Percentiles rank a stretch among this genome's conserved stretches.
phyloP scores from a whole-genome alignment of 2,329 filamentous ascomycete species.

The Penicillium sp. region DNA sequence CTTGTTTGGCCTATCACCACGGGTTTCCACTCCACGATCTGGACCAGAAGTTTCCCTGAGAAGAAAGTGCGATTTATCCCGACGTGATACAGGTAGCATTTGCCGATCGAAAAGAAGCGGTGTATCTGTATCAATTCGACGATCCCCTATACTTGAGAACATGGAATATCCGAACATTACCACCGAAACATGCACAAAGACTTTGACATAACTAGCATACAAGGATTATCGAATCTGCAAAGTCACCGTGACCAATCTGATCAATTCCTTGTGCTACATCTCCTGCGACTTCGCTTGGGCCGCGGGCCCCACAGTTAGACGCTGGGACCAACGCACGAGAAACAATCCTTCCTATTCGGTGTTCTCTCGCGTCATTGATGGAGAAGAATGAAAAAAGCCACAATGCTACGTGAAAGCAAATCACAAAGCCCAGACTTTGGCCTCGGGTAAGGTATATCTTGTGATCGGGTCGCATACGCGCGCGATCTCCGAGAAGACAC shows the following conservation, averaged over 20 bases:
- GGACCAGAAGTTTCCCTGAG: neutral
- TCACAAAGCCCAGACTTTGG: neutral
- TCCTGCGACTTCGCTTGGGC: neutral
- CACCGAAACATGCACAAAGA: neutral
- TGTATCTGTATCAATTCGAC: constrained; percentile 56
- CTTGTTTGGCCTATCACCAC: neutral
- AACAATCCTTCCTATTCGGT: neutral
- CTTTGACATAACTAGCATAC: neutral
- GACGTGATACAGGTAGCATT: constrained; percentile 44
- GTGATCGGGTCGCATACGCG: constrained; percentile 5
- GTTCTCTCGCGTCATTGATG: neutral
- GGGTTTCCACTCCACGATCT: neutral
- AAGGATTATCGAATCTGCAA: neutral
- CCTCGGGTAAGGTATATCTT: neutral
- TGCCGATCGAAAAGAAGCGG: constrained; percentile 34
- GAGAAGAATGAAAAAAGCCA: neutral
- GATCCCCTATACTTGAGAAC: constrained; percentile 52
- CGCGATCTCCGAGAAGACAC: neutral
- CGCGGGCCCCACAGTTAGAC: constrained; percentile 1
- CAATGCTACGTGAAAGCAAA: neutral
- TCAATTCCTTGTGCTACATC: constrained; percentile 12
- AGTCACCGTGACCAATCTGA: constrained; percentile 36
- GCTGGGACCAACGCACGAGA: neutral
- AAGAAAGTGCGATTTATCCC: neutral
- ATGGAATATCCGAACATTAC: neutral